Conservation (phyloP, 495 filamentous ascomycete species). For the Parmelia sp. region DNA sequence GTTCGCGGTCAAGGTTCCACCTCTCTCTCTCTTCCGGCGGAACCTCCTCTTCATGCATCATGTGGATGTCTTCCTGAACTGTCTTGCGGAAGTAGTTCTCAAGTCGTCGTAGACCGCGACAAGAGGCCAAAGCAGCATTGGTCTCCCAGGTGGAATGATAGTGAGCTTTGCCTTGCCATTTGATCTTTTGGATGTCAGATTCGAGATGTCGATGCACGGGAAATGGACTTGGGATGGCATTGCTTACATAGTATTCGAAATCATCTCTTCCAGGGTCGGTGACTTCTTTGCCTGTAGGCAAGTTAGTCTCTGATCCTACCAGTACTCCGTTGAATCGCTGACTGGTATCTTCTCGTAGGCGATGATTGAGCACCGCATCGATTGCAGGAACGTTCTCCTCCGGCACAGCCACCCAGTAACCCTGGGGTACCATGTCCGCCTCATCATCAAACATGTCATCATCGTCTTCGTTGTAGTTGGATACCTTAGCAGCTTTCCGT, state of each 20-base stretch:
- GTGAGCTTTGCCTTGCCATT: conserved; percentile 94
- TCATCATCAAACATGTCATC: conserved; percentile 70
- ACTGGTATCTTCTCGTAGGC: conserved; percentile 62
- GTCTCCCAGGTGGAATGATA: conserved; percentile 94
- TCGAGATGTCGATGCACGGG: too few species aligned
- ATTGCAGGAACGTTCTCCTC: conserved; percentile 72
- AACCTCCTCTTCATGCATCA: conserved; percentile 61
- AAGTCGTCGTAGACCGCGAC: conserved; percentile 71
- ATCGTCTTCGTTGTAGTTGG: conserved; percentile 83
- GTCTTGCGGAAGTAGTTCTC: conserved; percentile 91
- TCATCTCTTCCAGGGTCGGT: conserved; percentile 61
- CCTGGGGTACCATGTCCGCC: conserved; percentile 50
- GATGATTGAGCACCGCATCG: conserved; percentile 82
- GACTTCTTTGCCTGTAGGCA: conserved; percentile 35
- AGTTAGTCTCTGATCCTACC: conserved; percentile 4
- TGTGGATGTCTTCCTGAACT: conserved; percentile 64
- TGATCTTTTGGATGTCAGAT: conserved; percentile 51
- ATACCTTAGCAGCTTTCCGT: conserved; percentile 74
- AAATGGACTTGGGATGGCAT: conserved; percentile 4
- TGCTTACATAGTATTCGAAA: conserved; percentile 71
- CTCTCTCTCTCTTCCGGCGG: conserved; percentile 84
- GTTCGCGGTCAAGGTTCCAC: conserved; percentile 81
- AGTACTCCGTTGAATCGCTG: conserved; percentile 24
- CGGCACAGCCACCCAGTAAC: conserved; percentile 54
- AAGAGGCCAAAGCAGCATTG: conserved; percentile 58